Conservation (phyloP, 2,329 filamentous ascomycete species). For the Beauveria bassiana region DNA sequence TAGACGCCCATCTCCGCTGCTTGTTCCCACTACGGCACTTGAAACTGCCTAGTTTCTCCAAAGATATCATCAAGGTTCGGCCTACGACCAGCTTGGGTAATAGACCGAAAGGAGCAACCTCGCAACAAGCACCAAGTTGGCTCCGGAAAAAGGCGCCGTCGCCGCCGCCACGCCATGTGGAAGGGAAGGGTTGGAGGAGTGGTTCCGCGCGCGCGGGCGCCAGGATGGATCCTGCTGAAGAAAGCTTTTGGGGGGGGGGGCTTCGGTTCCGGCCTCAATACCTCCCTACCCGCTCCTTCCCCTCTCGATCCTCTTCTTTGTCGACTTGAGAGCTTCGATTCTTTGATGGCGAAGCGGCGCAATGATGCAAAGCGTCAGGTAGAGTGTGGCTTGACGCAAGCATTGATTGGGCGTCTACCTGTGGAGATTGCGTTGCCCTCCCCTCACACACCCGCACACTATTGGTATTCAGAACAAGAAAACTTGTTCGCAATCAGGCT, state of each 20-base stretch:
- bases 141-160: not conserved
- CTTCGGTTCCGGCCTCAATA: not conserved
- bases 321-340: not conserved
- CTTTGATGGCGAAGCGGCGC: not conserved
- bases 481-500: conserved; percentile 1
- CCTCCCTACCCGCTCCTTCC: not conserved
- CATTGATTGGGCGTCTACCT: not conserved
- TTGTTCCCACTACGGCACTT: not conserved
- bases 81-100: not conserved
- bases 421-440: not conserved
- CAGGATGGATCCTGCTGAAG: not conserved
- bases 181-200: not conserved
- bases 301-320: not conserved
- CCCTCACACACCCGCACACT: not conserved
- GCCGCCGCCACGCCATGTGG: conserved; percentile 5
- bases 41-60: too few relatives aligned
- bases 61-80: not conserved
- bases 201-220: not conserved
- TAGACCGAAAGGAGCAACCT: not conserved
- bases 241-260: not conserved
- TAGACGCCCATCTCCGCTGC: conserved; percentile 5
- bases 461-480: not conserved
- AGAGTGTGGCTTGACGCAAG: not conserved
- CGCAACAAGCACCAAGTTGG: not conserved
- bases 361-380: not conserved